A percentile compares a stretch with the other conserved stretches of the same genome.
phyloP scores from a whole-genome alignment of 177 flowering plant species.

The Vitis hybrid region DNA sequence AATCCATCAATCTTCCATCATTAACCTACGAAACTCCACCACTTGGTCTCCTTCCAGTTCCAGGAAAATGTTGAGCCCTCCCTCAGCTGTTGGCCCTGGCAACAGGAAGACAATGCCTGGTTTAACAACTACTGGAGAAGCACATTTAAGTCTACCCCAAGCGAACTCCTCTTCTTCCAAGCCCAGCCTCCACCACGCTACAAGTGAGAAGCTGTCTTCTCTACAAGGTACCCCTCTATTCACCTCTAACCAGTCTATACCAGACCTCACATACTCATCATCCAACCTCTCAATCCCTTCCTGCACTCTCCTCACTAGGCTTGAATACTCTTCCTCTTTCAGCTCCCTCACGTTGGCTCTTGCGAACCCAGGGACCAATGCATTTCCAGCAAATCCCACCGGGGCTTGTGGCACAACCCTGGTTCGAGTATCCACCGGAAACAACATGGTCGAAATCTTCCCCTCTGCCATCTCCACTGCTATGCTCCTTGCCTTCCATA shows the following conservation, averaged over 20 bases:
- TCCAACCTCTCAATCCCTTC: slow-evolving; percentile 30
- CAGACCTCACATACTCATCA: slow-evolving; percentile 33
- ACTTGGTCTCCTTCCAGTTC: slow-evolving; percentile 25
- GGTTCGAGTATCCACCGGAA: slow-evolving; percentile 30
- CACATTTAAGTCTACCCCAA: slow-evolving; percentile 26
- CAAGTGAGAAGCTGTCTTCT: slow-evolving; percentile 34
- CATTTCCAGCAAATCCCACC: slow-evolving; percentile 30
- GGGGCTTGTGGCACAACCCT: slow-evolving; percentile 24
- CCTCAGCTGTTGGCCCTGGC: slow-evolving; percentile 17
- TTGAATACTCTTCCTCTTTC: slow-evolving; percentile 6
- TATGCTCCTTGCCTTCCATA: slow-evolving; percentile 35
- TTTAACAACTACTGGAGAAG: slow-evolving; percentile 12
- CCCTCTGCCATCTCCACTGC: slow-evolving; percentile 20
- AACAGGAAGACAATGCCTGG: slow-evolving; percentile 29
- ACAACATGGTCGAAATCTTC: slow-evolving; percentile 23
- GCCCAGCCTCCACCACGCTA: slow-evolving; percentile 31
- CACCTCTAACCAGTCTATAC: too few relatives aligned
- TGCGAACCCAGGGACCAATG: slow-evolving; percentile 27
- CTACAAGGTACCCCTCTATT: slow-evolving; percentile 11
- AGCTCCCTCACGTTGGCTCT: slow-evolving; percentile 23
- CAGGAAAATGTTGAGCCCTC: slow-evolving; percentile 30
- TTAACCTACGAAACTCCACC: slow-evolving; percentile 19
- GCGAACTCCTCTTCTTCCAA: slow-evolving; percentile 23
- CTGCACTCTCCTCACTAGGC: slow-evolving; percentile 9
- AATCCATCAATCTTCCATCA: slow-evolving; percentile 10